These are phyloP conservation scores for Xerocomus brunneocitrinus DNA, from an alignment of 768 basidiomycete species.

Conservation along the genomic window DNA sequence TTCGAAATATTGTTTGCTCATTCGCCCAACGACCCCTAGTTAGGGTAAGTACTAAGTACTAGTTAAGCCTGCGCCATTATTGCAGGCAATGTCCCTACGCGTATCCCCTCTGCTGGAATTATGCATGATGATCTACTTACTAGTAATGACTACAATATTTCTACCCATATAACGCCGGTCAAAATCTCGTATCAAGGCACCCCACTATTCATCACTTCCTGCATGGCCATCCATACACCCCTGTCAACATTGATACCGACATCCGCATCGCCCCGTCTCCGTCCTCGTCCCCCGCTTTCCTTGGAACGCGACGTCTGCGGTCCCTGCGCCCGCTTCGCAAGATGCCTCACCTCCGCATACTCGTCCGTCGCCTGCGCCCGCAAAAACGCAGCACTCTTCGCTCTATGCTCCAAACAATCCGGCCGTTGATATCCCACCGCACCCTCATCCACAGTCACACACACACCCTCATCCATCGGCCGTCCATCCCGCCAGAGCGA, in stretches of 20 bases:
- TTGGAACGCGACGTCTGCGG: neutral
- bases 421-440: conserved; percentile 46
- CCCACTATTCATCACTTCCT: conserved; percentile 16
- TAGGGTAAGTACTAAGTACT: too few species aligned
- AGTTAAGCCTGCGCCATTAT: too few species aligned
- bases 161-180: too few species aligned
- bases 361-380: conserved; percentile 73
- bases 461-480: conserved; percentile 40
- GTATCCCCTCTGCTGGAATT: too few species aligned
- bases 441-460: neutral
- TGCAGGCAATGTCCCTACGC: too few species aligned
- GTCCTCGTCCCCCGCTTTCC: neutral
- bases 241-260: conserved; percentile 9
- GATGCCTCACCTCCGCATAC: conserved; percentile 63
- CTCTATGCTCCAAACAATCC: conserved; percentile 63
- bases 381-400: conserved; percentile 60
- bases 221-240: conserved; percentile 20
- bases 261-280: neutral
- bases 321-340: conserved; percentile 46
- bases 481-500: conserved; percentile 58
- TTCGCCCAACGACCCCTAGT: too few species aligned
- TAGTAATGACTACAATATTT: too few species aligned
- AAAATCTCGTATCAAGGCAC: neutral
- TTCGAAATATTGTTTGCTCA: too few species aligned
- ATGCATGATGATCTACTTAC: too few species aligned